Conservation (phyloP, 768 basidiomycete species). For the Coprinopsis strossmayeri region DNA sequence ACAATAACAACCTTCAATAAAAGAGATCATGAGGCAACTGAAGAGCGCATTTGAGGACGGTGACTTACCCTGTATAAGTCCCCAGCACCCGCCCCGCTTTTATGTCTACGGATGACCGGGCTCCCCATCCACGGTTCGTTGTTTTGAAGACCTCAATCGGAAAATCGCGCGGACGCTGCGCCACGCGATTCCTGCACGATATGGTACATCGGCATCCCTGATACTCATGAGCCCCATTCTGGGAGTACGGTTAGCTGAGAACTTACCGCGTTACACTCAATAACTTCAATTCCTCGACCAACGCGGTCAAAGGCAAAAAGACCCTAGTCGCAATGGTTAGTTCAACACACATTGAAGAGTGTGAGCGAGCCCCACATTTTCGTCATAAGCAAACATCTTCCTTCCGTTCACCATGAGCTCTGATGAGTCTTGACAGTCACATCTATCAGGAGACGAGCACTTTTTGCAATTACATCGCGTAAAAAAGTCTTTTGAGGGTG, state of each 20-base stretch:
- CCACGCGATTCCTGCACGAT: conserved; percentile 53
- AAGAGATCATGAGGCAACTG: background rate
- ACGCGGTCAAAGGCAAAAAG: conserved; percentile 36
- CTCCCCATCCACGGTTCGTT: conserved; percentile 55
- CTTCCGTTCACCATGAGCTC: background rate
- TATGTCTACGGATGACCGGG: conserved; percentile 36
- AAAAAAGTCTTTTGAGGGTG: conserved; percentile 28
- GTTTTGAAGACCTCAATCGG: conserved; percentile 68
- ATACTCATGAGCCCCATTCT: background rate
- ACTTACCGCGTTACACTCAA: conserved; percentile 61
- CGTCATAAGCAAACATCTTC: background rate
- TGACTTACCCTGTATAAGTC: conserved; percentile 57
- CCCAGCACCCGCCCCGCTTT: conserved; percentile 56
- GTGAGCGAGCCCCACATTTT: background rate
- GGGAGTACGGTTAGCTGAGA: background rate
- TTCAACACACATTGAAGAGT: background rate
- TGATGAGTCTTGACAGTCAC: background rate
- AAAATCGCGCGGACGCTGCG: conserved; percentile 49
- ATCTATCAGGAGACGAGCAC: background rate
- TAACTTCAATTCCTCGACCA: conserved; percentile 40
- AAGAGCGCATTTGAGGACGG: background rate
- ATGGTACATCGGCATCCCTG: conserved; percentile 40
- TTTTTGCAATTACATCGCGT: conserved; percentile 20
- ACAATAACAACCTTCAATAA: conserved; percentile 28
- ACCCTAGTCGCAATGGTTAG: conserved; percentile 28